phyloP scores from a whole-genome alignment of 2,329 filamentous ascomycete genomes.

The Achaetomium macrosporum region DNA sequence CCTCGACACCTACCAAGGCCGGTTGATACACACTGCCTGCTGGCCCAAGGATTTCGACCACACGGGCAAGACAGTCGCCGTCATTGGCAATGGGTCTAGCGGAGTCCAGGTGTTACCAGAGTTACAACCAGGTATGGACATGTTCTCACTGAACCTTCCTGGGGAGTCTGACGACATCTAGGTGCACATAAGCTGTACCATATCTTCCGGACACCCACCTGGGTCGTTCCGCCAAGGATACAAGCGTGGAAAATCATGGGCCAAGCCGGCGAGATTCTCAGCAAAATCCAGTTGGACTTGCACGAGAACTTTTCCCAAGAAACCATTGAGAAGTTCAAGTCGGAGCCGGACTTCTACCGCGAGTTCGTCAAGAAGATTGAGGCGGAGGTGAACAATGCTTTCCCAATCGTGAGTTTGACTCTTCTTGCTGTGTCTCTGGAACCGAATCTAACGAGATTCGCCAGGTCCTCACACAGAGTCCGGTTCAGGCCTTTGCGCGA shows the following conservation, averaged over 20 bases:
- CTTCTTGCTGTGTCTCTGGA: not conserved
- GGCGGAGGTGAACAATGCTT: slow-evolving; percentile 38
- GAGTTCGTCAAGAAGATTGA: slow-evolving; percentile 44
- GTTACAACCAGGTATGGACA: slow-evolving; percentile 38
- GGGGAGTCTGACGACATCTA: slow-evolving; percentile 17
- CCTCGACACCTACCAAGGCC: slow-evolving; percentile 41
- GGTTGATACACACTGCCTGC: slow-evolving; percentile 46
- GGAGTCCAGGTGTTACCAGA: slow-evolving; percentile 49
- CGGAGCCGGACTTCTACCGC: slow-evolving; percentile 41
- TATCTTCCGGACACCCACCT: slow-evolving; percentile 38
- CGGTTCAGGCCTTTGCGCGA: slow-evolving; percentile 37
- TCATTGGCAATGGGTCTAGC: slow-evolving; percentile 53
- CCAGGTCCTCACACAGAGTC: slow-evolving; percentile 37
- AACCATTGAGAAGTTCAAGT: slow-evolving; percentile 44
- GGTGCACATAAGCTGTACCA: slow-evolving; percentile 34
- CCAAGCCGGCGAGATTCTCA: slow-evolving; percentile 33
- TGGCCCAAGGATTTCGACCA: slow-evolving; percentile 48
- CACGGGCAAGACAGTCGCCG: slow-evolving; percentile 44
- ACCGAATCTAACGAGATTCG: not conserved
- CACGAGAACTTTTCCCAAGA: slow-evolving; percentile 37
- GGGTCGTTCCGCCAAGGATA: slow-evolving; percentile 35
- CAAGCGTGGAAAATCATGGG: slow-evolving; percentile 35
- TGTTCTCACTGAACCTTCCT: not conserved
- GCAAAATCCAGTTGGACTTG: slow-evolving; percentile 37
- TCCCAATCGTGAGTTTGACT: slow-evolving; percentile 35